phyloP scores from a whole-genome alignment of 306 rosid species.

The Phaseolus lunatus region DNA sequence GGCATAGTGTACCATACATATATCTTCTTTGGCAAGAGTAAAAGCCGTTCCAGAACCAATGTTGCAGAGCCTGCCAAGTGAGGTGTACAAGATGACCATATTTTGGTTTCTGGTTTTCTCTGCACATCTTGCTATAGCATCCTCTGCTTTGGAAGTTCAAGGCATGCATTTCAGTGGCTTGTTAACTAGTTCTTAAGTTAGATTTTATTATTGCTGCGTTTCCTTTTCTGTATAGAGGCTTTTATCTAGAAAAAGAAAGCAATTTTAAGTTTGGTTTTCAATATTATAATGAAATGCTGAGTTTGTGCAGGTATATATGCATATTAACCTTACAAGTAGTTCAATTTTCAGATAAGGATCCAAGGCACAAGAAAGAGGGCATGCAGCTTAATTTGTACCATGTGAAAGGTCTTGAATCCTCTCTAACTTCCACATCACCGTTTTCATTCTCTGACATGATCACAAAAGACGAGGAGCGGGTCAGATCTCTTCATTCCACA shows the following conservation, averaged over 20 bases:
- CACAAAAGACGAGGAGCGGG: constrained; percentile 54
- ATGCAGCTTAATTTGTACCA: constrained; percentile 51
- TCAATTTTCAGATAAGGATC: constrained; percentile 53
- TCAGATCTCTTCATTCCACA: constrained; percentile 45
- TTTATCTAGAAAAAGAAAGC: constrained; percentile 1
- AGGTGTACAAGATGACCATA: constrained; percentile 51
- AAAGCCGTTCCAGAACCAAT: not conserved
- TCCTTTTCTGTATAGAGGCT: not conserved
- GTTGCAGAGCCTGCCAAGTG: constrained; percentile 3
- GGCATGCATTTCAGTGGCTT: constrained; percentile 49
- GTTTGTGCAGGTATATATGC: not conserved
- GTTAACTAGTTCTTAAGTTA: constrained; percentile 9
- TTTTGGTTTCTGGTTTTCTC: constrained; percentile 55
- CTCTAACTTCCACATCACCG: constrained; percentile 37
- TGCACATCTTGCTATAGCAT: constrained; percentile 50
- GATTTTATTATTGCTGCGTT: not conserved
- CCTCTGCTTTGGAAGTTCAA: constrained; percentile 50
- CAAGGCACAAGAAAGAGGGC: constrained; percentile 41
- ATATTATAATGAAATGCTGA: constrained; percentile 30
- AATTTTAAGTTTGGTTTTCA: constrained; percentile 3
- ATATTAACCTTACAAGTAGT: not conserved
- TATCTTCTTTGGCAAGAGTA: constrained; percentile 25
- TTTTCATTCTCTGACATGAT: constrained; percentile 46
- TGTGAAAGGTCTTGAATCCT: constrained; percentile 42
- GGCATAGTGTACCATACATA: constrained; percentile 30